Percentiles rank a stretch among this genome's conserved stretches.
These are phyloP conservation scores for Nitzschia putrida DNA, from an alignment of 108 stramenopile genomes.

Conservation along the genomic window DNA sequence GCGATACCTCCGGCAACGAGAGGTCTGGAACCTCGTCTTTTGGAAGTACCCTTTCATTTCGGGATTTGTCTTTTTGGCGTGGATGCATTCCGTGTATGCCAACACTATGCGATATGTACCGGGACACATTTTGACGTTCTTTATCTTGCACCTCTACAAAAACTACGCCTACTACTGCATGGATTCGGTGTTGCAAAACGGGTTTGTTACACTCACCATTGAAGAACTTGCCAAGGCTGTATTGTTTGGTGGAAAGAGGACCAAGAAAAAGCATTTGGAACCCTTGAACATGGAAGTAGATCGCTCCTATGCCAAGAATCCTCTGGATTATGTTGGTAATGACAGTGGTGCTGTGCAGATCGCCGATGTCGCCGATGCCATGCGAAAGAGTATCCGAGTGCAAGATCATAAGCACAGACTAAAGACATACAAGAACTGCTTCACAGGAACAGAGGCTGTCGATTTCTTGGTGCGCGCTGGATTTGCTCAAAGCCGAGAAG, in stretches of 20 bases:
- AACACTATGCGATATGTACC: conserved; percentile 44
- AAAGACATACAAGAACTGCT: conserved; percentile 46
- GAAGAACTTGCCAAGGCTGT: conserved; percentile 48
- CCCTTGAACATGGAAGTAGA: conserved; percentile 32
- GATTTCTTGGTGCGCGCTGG: conserved; percentile 56
- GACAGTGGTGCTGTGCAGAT: conserved; percentile 14
- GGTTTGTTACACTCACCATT: conserved; percentile 42
- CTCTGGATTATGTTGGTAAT: conserved; percentile 11
- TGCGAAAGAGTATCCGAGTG: conserved; percentile 28
- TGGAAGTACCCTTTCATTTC: conserved; percentile 56
- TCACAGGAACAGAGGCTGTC: conserved; percentile 57
- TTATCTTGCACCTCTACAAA: conserved; percentile 40
- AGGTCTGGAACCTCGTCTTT: conserved; percentile 25
- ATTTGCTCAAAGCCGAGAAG: conserved; percentile 49
- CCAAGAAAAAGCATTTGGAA: conserved; percentile 26
- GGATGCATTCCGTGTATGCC: conserved; percentile 60
- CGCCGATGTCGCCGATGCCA: conserved; percentile 33
- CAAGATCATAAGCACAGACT: conserved; percentile 34
- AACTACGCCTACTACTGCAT: conserved; percentile 52
- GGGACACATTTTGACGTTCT: conserved; percentile 44
- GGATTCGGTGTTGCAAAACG: conserved; percentile 43
- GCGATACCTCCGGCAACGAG: conserved; percentile 32
- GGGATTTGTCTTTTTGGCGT: conserved; percentile 48
- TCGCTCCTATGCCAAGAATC: conserved; percentile 18
- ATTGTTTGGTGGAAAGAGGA: conserved; percentile 16